These are phyloP conservation scores for Podila epicladia DNA, from an alignment of 192 early-diverging fungal genomes.

Conservation along the genomic window DNA sequence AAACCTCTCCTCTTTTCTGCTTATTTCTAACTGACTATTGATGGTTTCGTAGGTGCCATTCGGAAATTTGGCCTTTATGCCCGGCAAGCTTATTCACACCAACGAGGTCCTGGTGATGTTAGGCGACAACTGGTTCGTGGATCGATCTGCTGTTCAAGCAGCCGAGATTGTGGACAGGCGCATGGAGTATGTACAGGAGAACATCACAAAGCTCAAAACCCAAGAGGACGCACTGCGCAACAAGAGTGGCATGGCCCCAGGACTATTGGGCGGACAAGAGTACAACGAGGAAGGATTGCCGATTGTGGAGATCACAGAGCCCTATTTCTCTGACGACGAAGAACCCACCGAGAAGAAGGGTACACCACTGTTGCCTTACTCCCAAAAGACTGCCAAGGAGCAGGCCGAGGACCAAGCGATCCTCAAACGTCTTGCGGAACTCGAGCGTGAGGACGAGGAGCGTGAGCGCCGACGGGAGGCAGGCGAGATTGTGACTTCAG, in stretches of 20 bases:
- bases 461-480: slow-evolving; percentile 51
- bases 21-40: neutral
- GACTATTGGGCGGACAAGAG: slow-evolving; percentile 47
- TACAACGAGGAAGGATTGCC: slow-evolving; percentile 82
- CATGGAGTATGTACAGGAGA: slow-evolving; percentile 63
- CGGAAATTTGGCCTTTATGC: slow-evolving; percentile 89
- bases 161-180: slow-evolving; percentile 75
- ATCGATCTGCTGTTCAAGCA: slow-evolving; percentile 81
- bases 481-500: slow-evolving; percentile 52
- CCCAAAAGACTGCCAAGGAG: slow-evolving; percentile 60
- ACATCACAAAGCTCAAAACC: slow-evolving; percentile 55
- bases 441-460: slow-evolving; percentile 78
- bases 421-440: slow-evolving; percentile 64
- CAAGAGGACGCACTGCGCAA: slow-evolving; percentile 56
- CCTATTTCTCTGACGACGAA: slow-evolving; percentile 60
- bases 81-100: slow-evolving; percentile 88
- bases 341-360: slow-evolving; percentile 23
- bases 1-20: neutral
- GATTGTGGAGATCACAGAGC: slow-evolving; percentile 80
- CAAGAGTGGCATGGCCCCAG: slow-evolving; percentile 46
- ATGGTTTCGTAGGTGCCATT: slow-evolving; percentile 70
- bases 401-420: slow-evolving; percentile 65
- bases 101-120: slow-evolving; percentile 89
- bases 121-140: slow-evolving; percentile 95
- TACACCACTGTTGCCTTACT: slow-evolving; percentile 39